phyloP scores from a whole-genome alignment of 495 filamentous ascomycete genomes.

The Darksidea phi region DNA sequence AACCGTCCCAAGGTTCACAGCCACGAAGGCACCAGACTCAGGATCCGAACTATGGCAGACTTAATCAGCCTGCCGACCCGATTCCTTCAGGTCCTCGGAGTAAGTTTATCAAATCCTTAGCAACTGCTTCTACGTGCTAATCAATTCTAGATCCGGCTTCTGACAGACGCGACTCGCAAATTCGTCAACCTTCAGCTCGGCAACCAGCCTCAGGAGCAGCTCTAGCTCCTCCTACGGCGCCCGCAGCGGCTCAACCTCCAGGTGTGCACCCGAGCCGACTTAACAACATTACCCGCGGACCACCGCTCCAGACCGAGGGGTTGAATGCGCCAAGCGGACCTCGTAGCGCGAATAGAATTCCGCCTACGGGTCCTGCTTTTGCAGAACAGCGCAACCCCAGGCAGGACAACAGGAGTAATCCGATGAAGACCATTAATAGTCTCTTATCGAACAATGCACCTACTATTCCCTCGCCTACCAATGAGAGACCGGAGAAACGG shows the following conservation, averaged over 20 bases:
- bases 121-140: too few relatives aligned
- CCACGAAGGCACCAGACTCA: conserved; percentile 27
- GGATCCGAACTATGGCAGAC: conserved; percentile 47
- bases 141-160: conserved; percentile 19
- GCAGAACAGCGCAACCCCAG: conserved; percentile 17
- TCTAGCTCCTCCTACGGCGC: conserved; percentile 30
- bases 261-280: conserved; percentile 42
- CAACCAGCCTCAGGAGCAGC: neutral
- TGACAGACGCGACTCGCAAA: conserved; percentile 14
- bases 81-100: conserved; percentile 72
- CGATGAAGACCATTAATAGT: conserved; percentile 5
- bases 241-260: conserved; percentile 21
- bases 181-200: conserved; percentile 8
- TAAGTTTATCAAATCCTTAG: conserved; percentile 11
- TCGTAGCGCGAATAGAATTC: conserved; percentile 19
- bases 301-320: conserved; percentile 34
- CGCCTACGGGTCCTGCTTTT: conserved; percentile 29
- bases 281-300: conserved; percentile 19
- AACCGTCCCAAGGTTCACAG: conserved; percentile 21
- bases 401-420: conserved; percentile 7
- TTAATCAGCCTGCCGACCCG: conserved; percentile 53
- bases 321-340: conserved; percentile 29
- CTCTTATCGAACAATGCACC: conserved; percentile 15
- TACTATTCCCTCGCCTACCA: neutral
- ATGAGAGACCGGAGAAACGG: conserved; percentile 8